Evolutionary conservation across 805 yeast genomes (phyloP).

Genomic region (Cyberlindnera xishuangbannaensis): DNA sequence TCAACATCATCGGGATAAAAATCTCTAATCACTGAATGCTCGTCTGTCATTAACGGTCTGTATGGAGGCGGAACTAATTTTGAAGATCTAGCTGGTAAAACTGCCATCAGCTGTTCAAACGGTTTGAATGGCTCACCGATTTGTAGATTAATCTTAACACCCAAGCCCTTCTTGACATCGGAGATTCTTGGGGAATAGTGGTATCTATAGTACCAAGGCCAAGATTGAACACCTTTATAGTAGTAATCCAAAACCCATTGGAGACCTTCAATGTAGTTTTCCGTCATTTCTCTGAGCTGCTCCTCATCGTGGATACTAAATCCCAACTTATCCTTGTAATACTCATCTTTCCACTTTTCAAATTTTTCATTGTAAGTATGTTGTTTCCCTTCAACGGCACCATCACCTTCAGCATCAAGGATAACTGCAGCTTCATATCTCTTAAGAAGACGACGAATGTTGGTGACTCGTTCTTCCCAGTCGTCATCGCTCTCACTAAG

Average conservation of each 20-base stretch:
- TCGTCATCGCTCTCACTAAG: slow-evolving; percentile 66
- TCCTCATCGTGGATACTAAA: slow-evolving; percentile 56
- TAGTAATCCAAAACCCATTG: slow-evolving; percentile 96
- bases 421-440: slow-evolving; percentile 56
- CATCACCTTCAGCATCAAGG: slow-evolving; percentile 54
- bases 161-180: slow-evolving; percentile 71
- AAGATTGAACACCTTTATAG: slow-evolving; percentile 85
- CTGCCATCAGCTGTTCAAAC: slow-evolving; percentile 89
- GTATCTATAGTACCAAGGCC: slow-evolving; percentile 91
- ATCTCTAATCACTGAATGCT: slow-evolving; percentile 78
- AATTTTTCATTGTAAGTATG: slow-evolving; percentile 70
- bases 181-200: slow-evolving; percentile 95
- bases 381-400: slow-evolving; percentile 41
- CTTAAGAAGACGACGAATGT: slow-evolving; percentile 50
- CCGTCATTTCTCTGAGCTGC: slow-evolving; percentile 55
- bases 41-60: slow-evolving; percentile 81
- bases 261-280: slow-evolving; percentile 86
- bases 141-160: slow-evolving; percentile 56
- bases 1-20: slow-evolving; percentile 88
- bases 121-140: slow-evolving; percentile 81
- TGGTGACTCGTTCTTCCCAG: slow-evolving; percentile 44
- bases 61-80: slow-evolving; percentile 71
- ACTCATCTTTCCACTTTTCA: slow-evolving; percentile 75
- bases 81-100: slow-evolving; percentile 87
- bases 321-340: slow-evolving; percentile 75